phyloP scores from a whole-genome alignment of 495 filamentous ascomycete genomes.

The Xylaria flabelliformis region DNA sequence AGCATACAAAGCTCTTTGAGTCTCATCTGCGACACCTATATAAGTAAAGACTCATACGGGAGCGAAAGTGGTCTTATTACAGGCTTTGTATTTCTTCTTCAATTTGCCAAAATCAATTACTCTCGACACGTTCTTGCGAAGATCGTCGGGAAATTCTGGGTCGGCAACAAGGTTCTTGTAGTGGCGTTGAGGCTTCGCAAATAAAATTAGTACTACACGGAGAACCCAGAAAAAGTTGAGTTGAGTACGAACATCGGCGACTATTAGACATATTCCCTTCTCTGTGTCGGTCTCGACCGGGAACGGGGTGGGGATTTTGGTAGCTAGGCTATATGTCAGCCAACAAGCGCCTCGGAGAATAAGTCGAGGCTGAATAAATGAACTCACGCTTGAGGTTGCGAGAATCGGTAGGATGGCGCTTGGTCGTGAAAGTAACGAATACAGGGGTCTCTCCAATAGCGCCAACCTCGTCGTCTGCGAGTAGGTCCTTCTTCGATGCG shows the following conservation, averaged over 20 bases:
- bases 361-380: slow-evolving; percentile 53
- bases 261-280: slow-evolving; percentile 41
- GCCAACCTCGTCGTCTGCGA: slow-evolving; percentile 67
- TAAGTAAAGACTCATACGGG: slow-evolving; percentile 9
- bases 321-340: slow-evolving; percentile 21
- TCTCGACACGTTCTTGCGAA: slow-evolving; percentile 74
- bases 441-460: slow-evolving; percentile 69
- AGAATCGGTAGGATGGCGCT: slow-evolving; percentile 81
- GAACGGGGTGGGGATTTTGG: slow-evolving; percentile 26
- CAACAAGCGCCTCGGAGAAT: slow-evolving; percentile 66
- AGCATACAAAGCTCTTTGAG: slow-evolving; percentile 76
- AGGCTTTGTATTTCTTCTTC: slow-evolving; percentile 82
- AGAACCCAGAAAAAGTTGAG: background rate
- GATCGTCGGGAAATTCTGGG: slow-evolving; percentile 73
- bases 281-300: slow-evolving; percentile 35
- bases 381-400: slow-evolving; percentile 75
- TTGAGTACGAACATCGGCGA: slow-evolving; percentile 39
- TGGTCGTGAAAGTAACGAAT: slow-evolving; percentile 87
- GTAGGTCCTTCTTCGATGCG: slow-evolving; percentile 69
- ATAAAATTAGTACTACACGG: slow-evolving; percentile 36
- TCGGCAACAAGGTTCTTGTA: slow-evolving; percentile 87
- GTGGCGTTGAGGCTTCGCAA: slow-evolving; percentile 73
- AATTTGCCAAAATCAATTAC: slow-evolving; percentile 86
- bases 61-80: slow-evolving; percentile 8
- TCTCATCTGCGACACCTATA: slow-evolving; percentile 59